Evolutionary conservation across 371 early-diverging fungal genomes (phyloP).

Genomic region (Parasitella parasitica): DNA sequence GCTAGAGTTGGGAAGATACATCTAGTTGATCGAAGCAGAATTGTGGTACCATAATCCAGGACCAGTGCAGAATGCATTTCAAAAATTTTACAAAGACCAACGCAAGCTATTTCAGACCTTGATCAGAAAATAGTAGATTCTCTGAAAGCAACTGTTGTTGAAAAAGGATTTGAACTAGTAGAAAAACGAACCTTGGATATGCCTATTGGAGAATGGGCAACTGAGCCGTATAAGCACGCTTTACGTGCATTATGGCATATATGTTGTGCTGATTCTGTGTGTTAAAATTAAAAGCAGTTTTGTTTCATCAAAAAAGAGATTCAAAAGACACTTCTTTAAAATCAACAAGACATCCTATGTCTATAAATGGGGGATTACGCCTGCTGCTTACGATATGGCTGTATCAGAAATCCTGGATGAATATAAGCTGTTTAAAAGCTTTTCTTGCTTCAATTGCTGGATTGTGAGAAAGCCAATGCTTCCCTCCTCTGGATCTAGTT

Average conservation of each 20-base stretch:
- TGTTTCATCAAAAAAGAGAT: constrained; percentile 54
- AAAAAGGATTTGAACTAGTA: constrained; percentile 28
- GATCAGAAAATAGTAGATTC: constrained; percentile 25
- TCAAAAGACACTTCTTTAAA: constrained; percentile 35
- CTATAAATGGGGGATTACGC: constrained; percentile 40
- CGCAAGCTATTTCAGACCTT: constrained; percentile 25
- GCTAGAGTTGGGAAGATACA: constrained; percentile 42
- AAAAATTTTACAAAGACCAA: constrained; percentile 32
- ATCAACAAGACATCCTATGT: constrained; percentile 35
- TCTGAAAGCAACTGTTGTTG: constrained; percentile 14
- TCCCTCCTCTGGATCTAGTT: background rate
- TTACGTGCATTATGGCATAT: background rate
- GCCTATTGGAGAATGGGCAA: constrained; percentile 52
- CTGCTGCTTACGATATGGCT: constrained; percentile 46
- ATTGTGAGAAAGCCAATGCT: constrained; percentile 35
- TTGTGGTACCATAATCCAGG: constrained; percentile 43
- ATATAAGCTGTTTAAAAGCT: constrained; percentile 44
- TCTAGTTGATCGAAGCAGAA: constrained; percentile 44
- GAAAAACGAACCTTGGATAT: constrained; percentile 36
- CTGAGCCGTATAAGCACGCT: constrained; percentile 31
- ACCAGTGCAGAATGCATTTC: constrained; percentile 49
- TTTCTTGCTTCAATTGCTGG: constrained; percentile 43
- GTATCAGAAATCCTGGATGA: constrained; percentile 43
- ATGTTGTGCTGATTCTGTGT: background rate
- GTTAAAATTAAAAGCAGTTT: constrained; percentile 45